Evolutionary conservation across 2,329 filamentous ascomycete genomes (phyloP).

Genomic region (Alternaria incomplexa): DNA sequence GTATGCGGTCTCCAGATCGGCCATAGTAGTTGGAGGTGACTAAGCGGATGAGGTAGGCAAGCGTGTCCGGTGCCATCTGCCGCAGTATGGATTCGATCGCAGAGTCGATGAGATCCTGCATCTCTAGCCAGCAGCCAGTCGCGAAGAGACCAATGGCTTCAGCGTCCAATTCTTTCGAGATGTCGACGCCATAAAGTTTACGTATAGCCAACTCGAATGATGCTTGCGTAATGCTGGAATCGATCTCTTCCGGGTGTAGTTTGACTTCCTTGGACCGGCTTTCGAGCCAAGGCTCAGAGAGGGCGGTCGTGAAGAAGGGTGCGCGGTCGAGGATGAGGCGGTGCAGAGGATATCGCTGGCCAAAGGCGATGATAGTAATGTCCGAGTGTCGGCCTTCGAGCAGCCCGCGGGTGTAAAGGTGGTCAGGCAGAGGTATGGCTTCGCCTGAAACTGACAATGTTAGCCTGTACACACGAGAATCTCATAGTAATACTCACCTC

Average conservation of each 20-base stretch:
- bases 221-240: slow-evolving; percentile 59
- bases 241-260: slow-evolving; percentile 61
- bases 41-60: slow-evolving; percentile 58
- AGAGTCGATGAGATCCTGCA: slow-evolving; percentile 61
- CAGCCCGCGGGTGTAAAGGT: slow-evolving; percentile 60
- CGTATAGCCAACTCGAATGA: slow-evolving; percentile 63
- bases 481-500: slow-evolving; percentile 24
- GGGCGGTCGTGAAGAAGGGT: slow-evolving; percentile 61
- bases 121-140: slow-evolving; percentile 64
- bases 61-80: slow-evolving; percentile 59
- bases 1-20: slow-evolving; percentile 60
- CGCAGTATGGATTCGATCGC: slow-evolving; percentile 62
- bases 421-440: slow-evolving; percentile 54
- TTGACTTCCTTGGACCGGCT: slow-evolving; percentile 59
- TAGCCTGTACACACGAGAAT: slow-evolving; percentile 6
- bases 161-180: slow-evolving; percentile 56
- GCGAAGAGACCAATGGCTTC: slow-evolving; percentile 63
- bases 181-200: slow-evolving; percentile 59
- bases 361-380: slow-evolving; percentile 61
- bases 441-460: slow-evolving; percentile 42
- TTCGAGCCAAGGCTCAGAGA: slow-evolving; percentile 64
- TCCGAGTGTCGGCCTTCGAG: slow-evolving; percentile 61
- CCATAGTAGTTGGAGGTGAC: slow-evolving; percentile 64
- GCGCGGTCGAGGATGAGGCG: slow-evolving; percentile 62
- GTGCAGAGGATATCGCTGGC: slow-evolving; percentile 59